phyloP scores from a whole-genome alignment of 495 filamentous ascomycete genomes.

The Neurospora sp. region DNA sequence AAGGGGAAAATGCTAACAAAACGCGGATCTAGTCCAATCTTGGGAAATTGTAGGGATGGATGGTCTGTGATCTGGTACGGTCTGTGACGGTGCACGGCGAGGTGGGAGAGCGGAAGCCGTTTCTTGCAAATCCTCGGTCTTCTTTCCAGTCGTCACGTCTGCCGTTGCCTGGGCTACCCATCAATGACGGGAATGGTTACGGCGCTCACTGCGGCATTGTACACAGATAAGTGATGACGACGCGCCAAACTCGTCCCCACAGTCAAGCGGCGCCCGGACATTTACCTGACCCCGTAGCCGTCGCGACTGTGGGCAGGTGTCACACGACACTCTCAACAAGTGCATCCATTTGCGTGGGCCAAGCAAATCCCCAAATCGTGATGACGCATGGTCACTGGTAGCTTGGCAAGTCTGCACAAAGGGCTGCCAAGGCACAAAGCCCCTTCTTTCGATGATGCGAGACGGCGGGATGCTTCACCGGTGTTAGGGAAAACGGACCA shows the following conservation, averaged over 20 bases:
- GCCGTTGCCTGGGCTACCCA: neutral
- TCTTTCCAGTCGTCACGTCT: neutral
- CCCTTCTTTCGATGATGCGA: neutral
- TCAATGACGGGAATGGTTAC: neutral
- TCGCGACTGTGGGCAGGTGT: neutral
- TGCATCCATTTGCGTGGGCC: neutral
- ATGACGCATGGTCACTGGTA: neutral
- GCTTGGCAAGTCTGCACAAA: neutral
- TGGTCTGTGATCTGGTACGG: neutral
- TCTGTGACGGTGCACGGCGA: neutral
- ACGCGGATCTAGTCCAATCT: neutral
- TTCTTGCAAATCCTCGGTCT: neutral
- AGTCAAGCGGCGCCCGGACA: neutral
- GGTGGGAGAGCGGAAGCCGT: neutral
- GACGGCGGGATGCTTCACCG: neutral
- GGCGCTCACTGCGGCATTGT: neutral
- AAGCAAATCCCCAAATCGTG: neutral
- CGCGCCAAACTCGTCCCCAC: neutral
- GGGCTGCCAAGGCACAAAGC: neutral
- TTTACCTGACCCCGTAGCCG: neutral
- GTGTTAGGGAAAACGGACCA: neutral
- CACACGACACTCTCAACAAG: neutral
- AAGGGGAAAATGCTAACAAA: neutral
- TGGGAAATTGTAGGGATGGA: neutral
- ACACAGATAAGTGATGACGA: neutral